Percentiles rank a stretch among this genome's conserved stretches.
These are phyloP conservation scores for Cercophora scortea DNA, from an alignment of 495 filamentous ascomycete genomes.

Conservation along the genomic window DNA sequence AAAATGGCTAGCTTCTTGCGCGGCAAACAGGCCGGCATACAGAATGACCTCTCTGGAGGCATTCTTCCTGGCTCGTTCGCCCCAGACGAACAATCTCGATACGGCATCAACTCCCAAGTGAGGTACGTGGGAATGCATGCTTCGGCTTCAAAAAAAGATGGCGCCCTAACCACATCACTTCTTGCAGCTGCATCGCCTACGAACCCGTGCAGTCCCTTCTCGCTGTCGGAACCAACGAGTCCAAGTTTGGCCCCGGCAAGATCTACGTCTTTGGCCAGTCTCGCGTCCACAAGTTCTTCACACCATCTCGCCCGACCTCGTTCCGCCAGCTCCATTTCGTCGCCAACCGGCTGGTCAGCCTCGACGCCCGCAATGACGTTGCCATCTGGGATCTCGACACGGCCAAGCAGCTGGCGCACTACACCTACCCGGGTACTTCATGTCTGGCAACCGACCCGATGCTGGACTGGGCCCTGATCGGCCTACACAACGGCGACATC, in stretches of 20 bases:
- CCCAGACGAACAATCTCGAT: slow-evolving; percentile 76
- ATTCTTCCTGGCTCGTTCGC: slow-evolving; percentile 66
- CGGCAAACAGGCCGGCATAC: slow-evolving; percentile 87
- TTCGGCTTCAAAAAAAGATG: not conserved
- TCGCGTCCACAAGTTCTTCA: slow-evolving; percentile 66
- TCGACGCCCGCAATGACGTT: slow-evolving; percentile 80
- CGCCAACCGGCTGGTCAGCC: slow-evolving; percentile 68
- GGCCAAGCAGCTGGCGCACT: slow-evolving; percentile 49
- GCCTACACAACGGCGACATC: slow-evolving; percentile 69
- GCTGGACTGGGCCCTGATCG: slow-evolving; percentile 84
- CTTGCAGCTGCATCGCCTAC: slow-evolving; percentile 63
- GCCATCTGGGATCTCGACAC: slow-evolving; percentile 65
- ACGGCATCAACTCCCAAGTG: slow-evolving; percentile 82
- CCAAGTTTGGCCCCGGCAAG: slow-evolving; percentile 65
- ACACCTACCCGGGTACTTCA: slow-evolving; percentile 66
- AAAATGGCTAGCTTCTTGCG: slow-evolving; percentile 79
- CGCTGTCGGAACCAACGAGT: slow-evolving; percentile 83
- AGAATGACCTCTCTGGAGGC: slow-evolving; percentile 78
- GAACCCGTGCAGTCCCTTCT: slow-evolving; percentile 90
- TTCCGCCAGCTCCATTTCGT: slow-evolving; percentile 36
- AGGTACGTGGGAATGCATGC: slow-evolving; percentile 31
- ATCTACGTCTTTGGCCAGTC: slow-evolving; percentile 88
- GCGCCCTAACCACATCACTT: not conserved
- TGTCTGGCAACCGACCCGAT: slow-evolving; percentile 73
- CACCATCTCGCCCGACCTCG: slow-evolving; percentile 49